phyloP scores from a whole-genome alignment of 768 basidiomycete species.

The Hericium coralloides region DNA sequence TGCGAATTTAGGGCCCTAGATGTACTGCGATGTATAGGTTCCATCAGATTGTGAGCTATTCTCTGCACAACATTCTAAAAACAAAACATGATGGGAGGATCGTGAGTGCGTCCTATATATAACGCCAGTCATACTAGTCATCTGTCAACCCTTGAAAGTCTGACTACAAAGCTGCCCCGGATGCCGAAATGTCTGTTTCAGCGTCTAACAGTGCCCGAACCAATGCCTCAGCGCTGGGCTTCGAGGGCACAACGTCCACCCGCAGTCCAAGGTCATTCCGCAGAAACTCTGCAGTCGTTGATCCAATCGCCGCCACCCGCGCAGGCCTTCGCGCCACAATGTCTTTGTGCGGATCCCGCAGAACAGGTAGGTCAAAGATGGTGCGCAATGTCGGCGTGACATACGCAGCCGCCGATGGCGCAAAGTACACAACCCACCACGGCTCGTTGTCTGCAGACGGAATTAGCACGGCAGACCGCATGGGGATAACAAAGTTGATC shows the following conservation, averaged over 20 bases:
- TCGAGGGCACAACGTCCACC: constrained; percentile 48
- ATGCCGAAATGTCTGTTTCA: background rate
- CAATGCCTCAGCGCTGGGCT: constrained; percentile 49
- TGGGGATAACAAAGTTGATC: background rate
- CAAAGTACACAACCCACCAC: constrained; percentile 74
- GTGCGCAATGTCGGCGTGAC: constrained; percentile 41
- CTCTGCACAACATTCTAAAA: too few species aligned
- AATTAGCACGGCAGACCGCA: background rate
- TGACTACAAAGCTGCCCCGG: too few species aligned
- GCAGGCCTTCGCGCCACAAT: background rate
- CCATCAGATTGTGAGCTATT: too few species aligned
- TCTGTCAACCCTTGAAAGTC: too few species aligned
- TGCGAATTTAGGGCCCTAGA: too few species aligned
- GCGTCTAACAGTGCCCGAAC: constrained; percentile 17
- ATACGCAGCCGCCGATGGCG: constrained; percentile 60
- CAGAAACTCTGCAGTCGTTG: constrained; percentile 51
- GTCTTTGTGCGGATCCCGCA: background rate
- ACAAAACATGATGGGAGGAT: too few species aligned
- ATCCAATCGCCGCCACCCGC: constrained; percentile 55
- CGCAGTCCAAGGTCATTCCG: constrained; percentile 32
- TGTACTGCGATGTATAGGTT: too few species aligned
- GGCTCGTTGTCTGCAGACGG: background rate
- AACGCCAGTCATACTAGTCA: too few species aligned
- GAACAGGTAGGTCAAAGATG: constrained; percentile 31
- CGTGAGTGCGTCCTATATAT: too few species aligned